phyloP scores from a whole-genome alignment of 768 basidiomycete species.

The Pholiota microspora region DNA sequence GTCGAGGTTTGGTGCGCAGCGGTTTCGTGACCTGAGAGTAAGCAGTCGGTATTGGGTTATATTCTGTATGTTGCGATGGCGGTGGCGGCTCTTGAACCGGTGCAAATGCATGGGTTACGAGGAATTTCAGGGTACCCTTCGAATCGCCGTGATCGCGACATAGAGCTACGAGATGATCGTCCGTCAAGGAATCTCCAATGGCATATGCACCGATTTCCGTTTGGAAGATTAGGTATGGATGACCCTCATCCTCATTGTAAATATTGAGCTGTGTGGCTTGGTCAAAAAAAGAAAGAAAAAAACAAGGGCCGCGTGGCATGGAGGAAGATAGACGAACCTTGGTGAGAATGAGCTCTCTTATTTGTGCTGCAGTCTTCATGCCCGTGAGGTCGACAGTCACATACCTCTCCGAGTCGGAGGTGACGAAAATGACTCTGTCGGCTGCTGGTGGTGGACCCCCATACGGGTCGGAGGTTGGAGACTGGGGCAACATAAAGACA shows the following conservation, averaged over 20 bases:
- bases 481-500: constrained; percentile 29
- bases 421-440: constrained; percentile 62
- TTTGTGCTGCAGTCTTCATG: constrained; percentile 61
- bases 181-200: constrained; percentile 68
- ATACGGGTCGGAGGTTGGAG: constrained; percentile 26
- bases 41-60: constrained; percentile 20
- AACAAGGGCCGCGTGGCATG: neutral
- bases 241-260: constrained; percentile 76
- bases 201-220: constrained; percentile 84
- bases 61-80: constrained; percentile 23
- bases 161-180: constrained; percentile 68
- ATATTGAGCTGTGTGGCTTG: constrained; percentile 62
- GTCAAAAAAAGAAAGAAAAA: constrained; percentile 7
- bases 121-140: constrained; percentile 80
- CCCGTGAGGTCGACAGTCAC: constrained; percentile 69
- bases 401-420: constrained; percentile 74
- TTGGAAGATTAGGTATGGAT: constrained; percentile 76
- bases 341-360: constrained; percentile 78
- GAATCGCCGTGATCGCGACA: constrained; percentile 74
- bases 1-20: constrained; percentile 45
- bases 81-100: constrained; percentile 52
- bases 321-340: constrained; percentile 48
- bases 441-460: constrained; percentile 24
- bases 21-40: constrained; percentile 42
- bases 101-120: constrained; percentile 68